Percentiles rank a stretch among this genome's conserved stretches.
phyloP scores from a whole-genome alignment of 441 rosid genomes.

The Brassica balearica region DNA sequence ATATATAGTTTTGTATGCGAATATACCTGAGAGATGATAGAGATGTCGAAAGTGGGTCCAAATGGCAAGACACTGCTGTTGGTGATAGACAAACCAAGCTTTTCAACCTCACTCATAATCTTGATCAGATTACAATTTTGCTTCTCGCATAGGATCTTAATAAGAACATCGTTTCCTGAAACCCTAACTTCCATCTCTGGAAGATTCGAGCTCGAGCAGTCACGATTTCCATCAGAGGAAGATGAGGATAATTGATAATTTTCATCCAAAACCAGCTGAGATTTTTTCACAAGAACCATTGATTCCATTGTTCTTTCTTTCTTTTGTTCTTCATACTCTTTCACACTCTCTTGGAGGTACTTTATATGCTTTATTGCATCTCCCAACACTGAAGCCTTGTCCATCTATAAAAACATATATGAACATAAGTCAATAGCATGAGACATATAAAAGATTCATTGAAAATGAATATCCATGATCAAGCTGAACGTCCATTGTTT shows the following conservation, averaged over 20 bases:
- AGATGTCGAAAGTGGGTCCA: slow-evolving; percentile 67
- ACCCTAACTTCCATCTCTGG: slow-evolving; percentile 77
- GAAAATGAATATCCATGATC: background rate
- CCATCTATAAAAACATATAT: slow-evolving; percentile 56
- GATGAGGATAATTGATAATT: slow-evolving; percentile 35
- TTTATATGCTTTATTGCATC: slow-evolving; percentile 84
- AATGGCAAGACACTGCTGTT: slow-evolving; percentile 62
- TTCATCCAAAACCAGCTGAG: slow-evolving; percentile 51
- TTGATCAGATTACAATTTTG: slow-evolving; percentile 49
- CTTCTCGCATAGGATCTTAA: slow-evolving; percentile 69
- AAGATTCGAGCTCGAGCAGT: slow-evolving; percentile 43
- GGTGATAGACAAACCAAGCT: slow-evolving; percentile 53
- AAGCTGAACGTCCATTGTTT: background rate
- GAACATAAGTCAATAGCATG: background rate
- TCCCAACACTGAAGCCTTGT: slow-evolving; percentile 88
- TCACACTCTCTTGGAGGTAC: slow-evolving; percentile 72
- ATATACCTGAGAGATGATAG: slow-evolving; percentile 69
- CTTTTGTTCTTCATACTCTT: slow-evolving; percentile 68
- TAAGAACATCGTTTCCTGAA: slow-evolving; percentile 56
- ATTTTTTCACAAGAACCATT: slow-evolving; percentile 68
- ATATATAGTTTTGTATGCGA: background rate
- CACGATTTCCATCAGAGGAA: slow-evolving; percentile 46
- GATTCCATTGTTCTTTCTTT: slow-evolving; percentile 65
- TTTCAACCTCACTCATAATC: slow-evolving; percentile 56
- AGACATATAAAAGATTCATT: background rate